phyloP scores from a whole-genome alignment of 177 flowering plant species.

The Tripterygium wilfordii region DNA sequence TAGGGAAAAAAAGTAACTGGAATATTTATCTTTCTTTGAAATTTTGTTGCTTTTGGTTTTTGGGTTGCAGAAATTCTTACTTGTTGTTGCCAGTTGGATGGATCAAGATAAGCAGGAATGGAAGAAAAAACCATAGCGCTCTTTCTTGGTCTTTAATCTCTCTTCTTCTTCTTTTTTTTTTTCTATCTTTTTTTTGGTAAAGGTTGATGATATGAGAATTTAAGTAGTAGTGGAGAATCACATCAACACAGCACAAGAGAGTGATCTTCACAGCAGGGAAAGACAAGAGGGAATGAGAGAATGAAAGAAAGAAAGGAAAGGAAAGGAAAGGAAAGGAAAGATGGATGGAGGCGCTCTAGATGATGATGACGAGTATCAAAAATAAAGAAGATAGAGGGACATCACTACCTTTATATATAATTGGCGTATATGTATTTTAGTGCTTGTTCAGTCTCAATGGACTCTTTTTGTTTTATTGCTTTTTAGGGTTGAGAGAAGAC shows the following conservation, averaged over 20 bases:
- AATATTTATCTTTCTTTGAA: too few relatives aligned
- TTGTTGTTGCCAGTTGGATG: slow-evolving; percentile 62
- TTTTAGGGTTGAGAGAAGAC: slow-evolving; percentile 29
- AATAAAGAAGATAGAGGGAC: slow-evolving; percentile 13
- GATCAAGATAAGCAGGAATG: slow-evolving; percentile 50
- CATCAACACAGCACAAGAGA: slow-evolving; percentile 24
- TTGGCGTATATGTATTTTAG: neutral
- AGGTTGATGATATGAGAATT: slow-evolving; percentile 24
- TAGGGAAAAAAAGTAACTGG: slow-evolving; percentile 15
- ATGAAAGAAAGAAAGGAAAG: slow-evolving; percentile 24
- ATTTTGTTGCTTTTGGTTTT: slow-evolving; percentile 15
- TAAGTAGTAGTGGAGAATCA: slow-evolving; percentile 43
- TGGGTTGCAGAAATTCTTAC: slow-evolving; percentile 17
- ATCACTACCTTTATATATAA: slow-evolving; percentile 21
- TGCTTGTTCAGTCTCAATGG: slow-evolving; percentile 7
- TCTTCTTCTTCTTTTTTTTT: too few relatives aligned
- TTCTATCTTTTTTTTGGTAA: slow-evolving; percentile 35
- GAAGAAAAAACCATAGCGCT: slow-evolving; percentile 47
- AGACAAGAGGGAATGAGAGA: slow-evolving; percentile 17
- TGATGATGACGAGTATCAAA: neutral
- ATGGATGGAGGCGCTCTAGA: too few relatives aligned
- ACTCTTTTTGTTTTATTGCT: slow-evolving; percentile 25
- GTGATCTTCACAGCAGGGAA: slow-evolving; percentile 9
- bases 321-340: too few relatives aligned
- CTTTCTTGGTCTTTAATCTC: slow-evolving; percentile 1